Conservation (phyloP, 768 basidiomycete species). For the Leccinum variicolor region DNA sequence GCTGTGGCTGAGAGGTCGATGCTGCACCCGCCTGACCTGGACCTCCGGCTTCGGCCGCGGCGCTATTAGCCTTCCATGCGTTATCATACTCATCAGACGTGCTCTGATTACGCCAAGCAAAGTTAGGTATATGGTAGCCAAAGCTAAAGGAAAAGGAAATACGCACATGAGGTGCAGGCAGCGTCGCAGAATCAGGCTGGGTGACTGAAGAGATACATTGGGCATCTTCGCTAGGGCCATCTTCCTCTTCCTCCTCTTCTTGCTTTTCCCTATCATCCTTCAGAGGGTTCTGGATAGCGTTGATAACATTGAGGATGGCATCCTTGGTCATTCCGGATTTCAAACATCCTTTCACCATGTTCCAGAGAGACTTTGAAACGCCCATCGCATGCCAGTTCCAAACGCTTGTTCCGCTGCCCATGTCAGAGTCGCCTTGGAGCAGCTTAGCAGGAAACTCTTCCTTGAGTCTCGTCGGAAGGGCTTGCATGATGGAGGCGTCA, state of each 20-base stretch:
- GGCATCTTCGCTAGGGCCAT: slow-evolving; percentile 30
- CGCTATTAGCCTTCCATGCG: slow-evolving; percentile 62
- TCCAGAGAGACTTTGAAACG: slow-evolving; percentile 69
- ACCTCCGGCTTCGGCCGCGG: slow-evolving; percentile 30
- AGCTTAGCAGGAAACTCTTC: slow-evolving; percentile 74
- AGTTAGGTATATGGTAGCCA: not conserved
- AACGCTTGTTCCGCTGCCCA: slow-evolving; percentile 54
- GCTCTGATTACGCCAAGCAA: slow-evolving; percentile 30
- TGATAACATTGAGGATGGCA: slow-evolving; percentile 55
- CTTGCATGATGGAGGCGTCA: slow-evolving; percentile 66
- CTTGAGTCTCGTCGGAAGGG: slow-evolving; percentile 62
- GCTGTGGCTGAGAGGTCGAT: slow-evolving; percentile 19
- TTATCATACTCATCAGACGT: slow-evolving; percentile 53
- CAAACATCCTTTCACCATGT: slow-evolving; percentile 61
- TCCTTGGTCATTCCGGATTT: slow-evolving; percentile 59
- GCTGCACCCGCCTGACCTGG: slow-evolving; percentile 20
- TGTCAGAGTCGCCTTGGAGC: slow-evolving; percentile 53
- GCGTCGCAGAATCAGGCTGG: slow-evolving; percentile 22
- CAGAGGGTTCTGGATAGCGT: slow-evolving; percentile 47
- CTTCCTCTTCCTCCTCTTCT: slow-evolving; percentile 34
- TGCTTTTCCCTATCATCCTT: slow-evolving; percentile 35
- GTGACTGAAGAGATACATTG: slow-evolving; percentile 19
- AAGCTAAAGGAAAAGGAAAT: not conserved
- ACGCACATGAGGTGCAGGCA: slow-evolving; percentile 28
- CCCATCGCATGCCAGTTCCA: slow-evolving; percentile 82